phyloP scores from a whole-genome alignment of 768 basidiomycete genomes.

The Podaxis sp. region DNA sequence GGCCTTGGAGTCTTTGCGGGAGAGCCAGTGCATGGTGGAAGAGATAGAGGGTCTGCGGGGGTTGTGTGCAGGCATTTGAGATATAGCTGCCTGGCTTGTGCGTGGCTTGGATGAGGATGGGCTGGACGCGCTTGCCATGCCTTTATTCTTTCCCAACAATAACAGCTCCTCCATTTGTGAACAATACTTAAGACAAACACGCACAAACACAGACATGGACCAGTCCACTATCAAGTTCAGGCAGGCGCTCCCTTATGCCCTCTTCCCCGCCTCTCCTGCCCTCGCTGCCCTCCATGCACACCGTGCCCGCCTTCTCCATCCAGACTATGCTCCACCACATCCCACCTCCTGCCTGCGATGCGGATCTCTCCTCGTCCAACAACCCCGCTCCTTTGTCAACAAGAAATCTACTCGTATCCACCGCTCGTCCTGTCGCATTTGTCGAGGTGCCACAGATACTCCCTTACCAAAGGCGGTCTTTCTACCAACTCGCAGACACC shows the following conservation, averaged over 20 bases:
- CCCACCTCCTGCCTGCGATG: conserved; percentile 54
- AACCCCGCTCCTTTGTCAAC: conserved; percentile 28
- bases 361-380: conserved; percentile 40
- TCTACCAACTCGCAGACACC: conserved; percentile 7
- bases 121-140: conserved; percentile 18
- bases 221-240: conserved; percentile 43
- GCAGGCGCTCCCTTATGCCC: conserved; percentile 42
- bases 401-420: conserved; percentile 14
- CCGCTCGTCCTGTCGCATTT: conserved; percentile 18
- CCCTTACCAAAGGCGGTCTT: not conserved
- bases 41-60: conserved; percentile 36
- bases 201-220: conserved; percentile 20
- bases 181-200: conserved; percentile 20
- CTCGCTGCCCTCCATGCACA: conserved; percentile 64
- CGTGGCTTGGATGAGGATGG: conserved; percentile 22
- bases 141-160: not conserved
- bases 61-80: conserved; percentile 26
- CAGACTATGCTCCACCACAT: conserved; percentile 20
- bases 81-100: not conserved
- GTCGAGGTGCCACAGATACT: not conserved
- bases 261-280: conserved; percentile 50
- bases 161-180: conserved; percentile 12
- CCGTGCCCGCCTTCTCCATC: conserved; percentile 31
- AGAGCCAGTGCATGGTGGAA: conserved; percentile 52
- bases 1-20: conserved; percentile 37